These are phyloP conservation scores for Debaryomyces nepalensis DNA, from an alignment of 1,139 yeast genomes.

Conservation along the genomic window DNA sequence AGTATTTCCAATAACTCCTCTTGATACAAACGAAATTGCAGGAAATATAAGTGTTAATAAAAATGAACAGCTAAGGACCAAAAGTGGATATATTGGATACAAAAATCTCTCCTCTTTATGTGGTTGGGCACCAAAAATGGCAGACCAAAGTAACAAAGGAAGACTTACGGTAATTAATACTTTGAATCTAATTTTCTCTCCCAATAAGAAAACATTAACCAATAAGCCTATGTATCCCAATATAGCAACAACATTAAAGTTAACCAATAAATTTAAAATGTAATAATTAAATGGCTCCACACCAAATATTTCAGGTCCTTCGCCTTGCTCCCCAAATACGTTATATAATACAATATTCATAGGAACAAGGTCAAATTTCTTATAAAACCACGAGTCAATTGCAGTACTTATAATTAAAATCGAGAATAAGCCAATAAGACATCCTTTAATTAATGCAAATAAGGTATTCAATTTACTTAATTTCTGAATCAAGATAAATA, in stretches of 20 bases:
- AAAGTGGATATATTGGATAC: slow-evolving; percentile 80
- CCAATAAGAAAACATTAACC: slow-evolving; percentile 23
- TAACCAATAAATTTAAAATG: slow-evolving; percentile 65
- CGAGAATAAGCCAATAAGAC: slow-evolving; percentile 25
- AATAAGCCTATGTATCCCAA: slow-evolving; percentile 50
- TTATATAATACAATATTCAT: slow-evolving; percentile 83
- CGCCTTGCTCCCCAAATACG: slow-evolving; percentile 71
- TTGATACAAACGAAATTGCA: slow-evolving; percentile 13
- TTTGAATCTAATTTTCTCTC: slow-evolving; percentile 18
- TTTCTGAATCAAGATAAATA: slow-evolving; percentile 29
- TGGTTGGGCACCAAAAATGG: slow-evolving; percentile 72
- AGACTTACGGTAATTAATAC: slow-evolving; percentile 21
- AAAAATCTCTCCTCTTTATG: slow-evolving; percentile 94
- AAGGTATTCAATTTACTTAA: slow-evolving; percentile 16
- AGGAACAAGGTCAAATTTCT: slow-evolving; percentile 70
- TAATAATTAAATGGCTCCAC: slow-evolving; percentile 84
- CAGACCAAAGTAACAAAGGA: slow-evolving; percentile 65
- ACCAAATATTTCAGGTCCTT: slow-evolving; percentile 92
- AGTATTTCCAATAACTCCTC: slow-evolving; percentile 11
- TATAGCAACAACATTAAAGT: slow-evolving; percentile 64
- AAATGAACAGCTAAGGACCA: slow-evolving; percentile 67
- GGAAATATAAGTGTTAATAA: slow-evolving; percentile 37
- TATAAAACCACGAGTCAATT: slow-evolving; percentile 70
- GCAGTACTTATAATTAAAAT: slow-evolving; percentile 40
- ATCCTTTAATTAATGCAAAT: slow-evolving; percentile 21